These are phyloP conservation scores for Saitozyma sp. DNA, from an alignment of 768 basidiomycete genomes.

Conservation along the genomic window DNA sequence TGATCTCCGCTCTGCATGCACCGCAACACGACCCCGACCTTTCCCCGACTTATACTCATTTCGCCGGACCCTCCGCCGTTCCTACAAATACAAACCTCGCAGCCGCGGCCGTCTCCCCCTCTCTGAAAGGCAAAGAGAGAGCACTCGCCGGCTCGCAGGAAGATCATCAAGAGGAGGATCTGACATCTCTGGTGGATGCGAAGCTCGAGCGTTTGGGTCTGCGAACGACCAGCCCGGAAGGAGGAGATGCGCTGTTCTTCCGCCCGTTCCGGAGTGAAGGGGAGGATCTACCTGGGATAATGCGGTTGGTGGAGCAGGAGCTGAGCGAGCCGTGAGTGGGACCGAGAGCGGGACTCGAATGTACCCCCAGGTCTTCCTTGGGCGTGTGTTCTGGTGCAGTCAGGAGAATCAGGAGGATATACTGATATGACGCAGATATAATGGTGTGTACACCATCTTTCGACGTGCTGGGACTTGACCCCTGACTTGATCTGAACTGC, in stretches of 20 bases:
- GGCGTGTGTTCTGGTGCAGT: background rate
- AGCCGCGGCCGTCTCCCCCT: too few species aligned
- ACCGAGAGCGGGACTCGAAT: too few species aligned
- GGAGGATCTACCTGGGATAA: constrained; percentile 64
- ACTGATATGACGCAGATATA: constrained; percentile 1
- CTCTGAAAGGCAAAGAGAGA: too few species aligned
- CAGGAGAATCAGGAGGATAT: background rate
- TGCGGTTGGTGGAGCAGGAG: constrained; percentile 84
- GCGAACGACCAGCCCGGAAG: constrained; percentile 2
- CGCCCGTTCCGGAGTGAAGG: constrained; percentile 33
- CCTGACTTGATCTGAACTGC: background rate
- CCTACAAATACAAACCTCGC: too few species aligned
- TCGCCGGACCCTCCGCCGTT: too few species aligned
- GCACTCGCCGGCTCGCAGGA: too few species aligned
- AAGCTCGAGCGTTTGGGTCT: background rate
- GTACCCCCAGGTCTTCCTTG: background rate
- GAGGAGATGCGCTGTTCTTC: constrained; percentile 33
- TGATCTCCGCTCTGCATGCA: too few species aligned
- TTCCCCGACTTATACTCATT: too few species aligned
- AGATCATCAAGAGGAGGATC: too few species aligned
- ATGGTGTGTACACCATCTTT: background rate
- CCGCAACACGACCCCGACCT: too few species aligned
- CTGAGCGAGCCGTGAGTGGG: constrained; percentile 89
- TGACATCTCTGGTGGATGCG: background rate
- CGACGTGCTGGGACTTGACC: too few species aligned